Evolutionary conservation across 805 yeast species (phyloP), one percentile per base, ranked within the genome.

Genomic region (Wickerhamomyces bovis): DNA sequence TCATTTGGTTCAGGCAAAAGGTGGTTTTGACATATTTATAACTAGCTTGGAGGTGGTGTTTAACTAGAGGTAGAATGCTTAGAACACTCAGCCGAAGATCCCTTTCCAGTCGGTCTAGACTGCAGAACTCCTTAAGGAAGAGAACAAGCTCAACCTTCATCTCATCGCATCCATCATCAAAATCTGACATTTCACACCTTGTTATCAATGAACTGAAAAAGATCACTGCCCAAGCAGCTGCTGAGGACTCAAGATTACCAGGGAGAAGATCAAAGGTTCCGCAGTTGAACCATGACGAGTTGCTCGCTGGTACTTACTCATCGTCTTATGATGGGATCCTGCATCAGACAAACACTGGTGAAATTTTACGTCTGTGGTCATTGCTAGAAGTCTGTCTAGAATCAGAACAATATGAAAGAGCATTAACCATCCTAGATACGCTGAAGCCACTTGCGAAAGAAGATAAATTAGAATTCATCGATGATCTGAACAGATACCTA

Each of bases 331-430:
- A 58, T 38, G 50, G 52, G 2, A 44, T 60, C 21, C 45, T 45
- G 20, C 51, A 61, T 40, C 57, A 59, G 41, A 49, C 53, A 18
- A 53, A 59, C 43, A 73, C 84, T 6, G 77, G 75, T 58, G 83
- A 80, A 52, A 75, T 78, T n/a, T 69, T 73, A 44, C 83, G 83
- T 55, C 70, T 84, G 18, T 89, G 90, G 81, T 77, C 90, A 3
- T 65, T 89, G 31, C 70, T 88, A 38, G 96, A 89, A 55, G 92
- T 94, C 0, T 83, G 90, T 53, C 59, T 89, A 28, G 77, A 80
- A 39, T 76, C 85, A 30, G 74, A 75, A 44, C 84, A 85, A 58
- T 77, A 74, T 54, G 76, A 73, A 20, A 72, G 96, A 57, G 95
- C 96, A 0, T 80, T 78, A 52, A 68, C 81, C 21, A 80, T 88